Evolutionary conservation across 768 basidiomycete genomes (phyloP).

Genomic region (Termitomyces sp.): DNA sequence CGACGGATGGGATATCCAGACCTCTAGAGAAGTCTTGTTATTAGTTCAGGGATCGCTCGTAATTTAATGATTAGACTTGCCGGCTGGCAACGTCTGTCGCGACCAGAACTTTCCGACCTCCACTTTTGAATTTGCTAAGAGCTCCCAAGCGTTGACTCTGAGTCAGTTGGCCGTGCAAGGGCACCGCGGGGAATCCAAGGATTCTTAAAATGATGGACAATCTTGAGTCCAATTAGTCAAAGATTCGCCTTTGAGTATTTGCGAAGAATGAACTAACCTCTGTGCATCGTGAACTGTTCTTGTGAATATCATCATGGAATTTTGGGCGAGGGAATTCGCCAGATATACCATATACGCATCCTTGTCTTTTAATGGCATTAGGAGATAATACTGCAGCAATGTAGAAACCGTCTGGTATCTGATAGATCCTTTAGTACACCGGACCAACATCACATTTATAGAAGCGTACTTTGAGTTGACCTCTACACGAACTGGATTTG

Average conservation of each 20-base stretch:
- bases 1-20: conserved; percentile 93
- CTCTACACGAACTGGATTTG: conserved; percentile 91
- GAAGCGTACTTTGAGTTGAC: conserved; percentile 81
- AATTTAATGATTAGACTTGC: conserved; percentile 32
- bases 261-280: conserved; percentile 36
- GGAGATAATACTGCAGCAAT: conserved; percentile 91
- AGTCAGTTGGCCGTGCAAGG: conserved; percentile 90
- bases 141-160: conserved; percentile 94
- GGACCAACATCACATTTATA: neutral
- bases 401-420: conserved; percentile 98
- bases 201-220: conserved; percentile 85
- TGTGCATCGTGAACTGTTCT: conserved; percentile 93
- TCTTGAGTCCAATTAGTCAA: conserved; percentile 29
- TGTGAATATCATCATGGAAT: conserved; percentile 95
- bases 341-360: conserved; percentile 89
- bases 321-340: conserved; percentile 83
- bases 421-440: conserved; percentile 5
- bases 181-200: conserved; percentile 91
- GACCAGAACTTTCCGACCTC: conserved; percentile 85
- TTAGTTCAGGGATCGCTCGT: neutral
- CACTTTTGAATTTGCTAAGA: conserved; percentile 91
- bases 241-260: neutral
- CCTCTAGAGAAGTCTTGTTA: conserved; percentile 45
- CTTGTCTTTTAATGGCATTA: conserved; percentile 88
- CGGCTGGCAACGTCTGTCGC: conserved; percentile 97